Percentiles rank a stretch among this genome's conserved stretches.
These are phyloP conservation scores for Candida ipomoeae DNA, from an alignment of 805 yeast genomes.

Conservation along the genomic window DNA sequence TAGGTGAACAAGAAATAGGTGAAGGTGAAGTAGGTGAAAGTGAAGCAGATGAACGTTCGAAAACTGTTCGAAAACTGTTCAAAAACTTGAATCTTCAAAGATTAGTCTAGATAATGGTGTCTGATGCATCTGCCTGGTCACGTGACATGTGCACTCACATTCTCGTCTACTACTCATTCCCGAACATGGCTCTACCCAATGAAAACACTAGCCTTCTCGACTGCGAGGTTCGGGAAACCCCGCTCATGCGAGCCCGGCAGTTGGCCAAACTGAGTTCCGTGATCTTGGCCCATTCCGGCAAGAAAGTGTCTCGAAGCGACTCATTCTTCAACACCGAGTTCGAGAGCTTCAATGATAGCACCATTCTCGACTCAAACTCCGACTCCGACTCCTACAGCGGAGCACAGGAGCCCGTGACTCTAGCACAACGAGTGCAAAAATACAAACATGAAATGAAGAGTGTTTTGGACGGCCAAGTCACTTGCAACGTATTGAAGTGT, in stretches of 20 bases:
- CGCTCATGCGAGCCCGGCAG: background rate
- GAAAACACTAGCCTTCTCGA: slow-evolving; percentile 3
- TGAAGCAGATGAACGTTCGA: no score
- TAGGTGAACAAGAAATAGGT: no score
- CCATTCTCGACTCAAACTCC: slow-evolving; percentile 15
- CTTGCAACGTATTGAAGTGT: slow-evolving; percentile 51
- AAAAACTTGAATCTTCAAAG: no score
- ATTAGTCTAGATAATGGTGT: background rate
- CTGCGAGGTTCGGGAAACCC: slow-evolving; percentile 2
- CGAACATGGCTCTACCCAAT: slow-evolving; percentile 1
- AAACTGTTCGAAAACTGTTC: no score
- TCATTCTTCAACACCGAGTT: slow-evolving; percentile 25
- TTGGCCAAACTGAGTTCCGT: slow-evolving; percentile 30
- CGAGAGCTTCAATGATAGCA: slow-evolving; percentile 21
- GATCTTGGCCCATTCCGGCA: slow-evolving; percentile 37
- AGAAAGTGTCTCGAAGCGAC: slow-evolving; percentile 32
- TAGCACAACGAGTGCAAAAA: background rate
- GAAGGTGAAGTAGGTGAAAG: no score
- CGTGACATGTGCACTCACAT: background rate
- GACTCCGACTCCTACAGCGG: slow-evolving; percentile 10
- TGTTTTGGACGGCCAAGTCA: slow-evolving; percentile 9
- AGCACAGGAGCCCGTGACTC: background rate
- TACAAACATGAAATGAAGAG: background rate
- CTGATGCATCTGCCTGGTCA: background rate
- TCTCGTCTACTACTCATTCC: background rate